phyloP scores from a whole-genome alignment of 306 rosid genomes.

The Corylus americana region DNA sequence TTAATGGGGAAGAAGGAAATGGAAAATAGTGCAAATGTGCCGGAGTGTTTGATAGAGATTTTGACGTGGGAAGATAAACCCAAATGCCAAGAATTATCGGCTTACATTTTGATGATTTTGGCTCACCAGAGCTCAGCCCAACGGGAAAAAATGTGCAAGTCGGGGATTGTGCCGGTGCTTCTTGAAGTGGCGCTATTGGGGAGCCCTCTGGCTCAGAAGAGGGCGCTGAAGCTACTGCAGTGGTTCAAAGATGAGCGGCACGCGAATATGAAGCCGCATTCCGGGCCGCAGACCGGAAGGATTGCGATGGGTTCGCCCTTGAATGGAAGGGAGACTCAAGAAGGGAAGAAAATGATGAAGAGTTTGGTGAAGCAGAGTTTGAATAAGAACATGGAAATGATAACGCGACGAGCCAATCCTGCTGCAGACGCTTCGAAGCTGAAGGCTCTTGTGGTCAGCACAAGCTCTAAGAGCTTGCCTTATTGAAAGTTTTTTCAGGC shows the following conservation, averaged over 20 bases:
- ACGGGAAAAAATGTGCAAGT: constrained; percentile 67
- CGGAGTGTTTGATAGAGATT: constrained; percentile 61
- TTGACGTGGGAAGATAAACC: constrained; percentile 88
- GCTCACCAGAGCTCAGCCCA: constrained; percentile 88
- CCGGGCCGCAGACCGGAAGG: constrained; percentile 88
- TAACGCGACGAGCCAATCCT: constrained; percentile 70
- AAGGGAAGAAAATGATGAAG: constrained; percentile 88
- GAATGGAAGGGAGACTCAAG: constrained; percentile 47
- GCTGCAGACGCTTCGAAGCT: constrained; percentile 51
- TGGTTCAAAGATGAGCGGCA: constrained; percentile 90
- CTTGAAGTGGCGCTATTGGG: constrained; percentile 84
- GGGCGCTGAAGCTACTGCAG: constrained; percentile 78
- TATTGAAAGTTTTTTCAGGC: constrained; percentile 33
- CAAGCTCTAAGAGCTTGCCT: constrained; percentile 93
- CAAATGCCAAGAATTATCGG: constrained; percentile 78
- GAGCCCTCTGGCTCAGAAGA: constrained; percentile 77
- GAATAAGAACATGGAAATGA: constrained; percentile 79
- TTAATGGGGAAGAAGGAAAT: constrained; percentile 77
- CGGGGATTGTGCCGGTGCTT: constrained; percentile 70
- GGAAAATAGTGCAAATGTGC: constrained; percentile 62
- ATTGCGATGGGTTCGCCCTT: constrained; percentile 61
- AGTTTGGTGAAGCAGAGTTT: constrained; percentile 86
- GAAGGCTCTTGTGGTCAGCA: constrained; percentile 75
- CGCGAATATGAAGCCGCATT: constrained; percentile 77
- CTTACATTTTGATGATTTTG: constrained; percentile 79